phyloP scores from a whole-genome alignment of 1,284 basidiomycete species.

The Mrakiaceae sp. region DNA sequence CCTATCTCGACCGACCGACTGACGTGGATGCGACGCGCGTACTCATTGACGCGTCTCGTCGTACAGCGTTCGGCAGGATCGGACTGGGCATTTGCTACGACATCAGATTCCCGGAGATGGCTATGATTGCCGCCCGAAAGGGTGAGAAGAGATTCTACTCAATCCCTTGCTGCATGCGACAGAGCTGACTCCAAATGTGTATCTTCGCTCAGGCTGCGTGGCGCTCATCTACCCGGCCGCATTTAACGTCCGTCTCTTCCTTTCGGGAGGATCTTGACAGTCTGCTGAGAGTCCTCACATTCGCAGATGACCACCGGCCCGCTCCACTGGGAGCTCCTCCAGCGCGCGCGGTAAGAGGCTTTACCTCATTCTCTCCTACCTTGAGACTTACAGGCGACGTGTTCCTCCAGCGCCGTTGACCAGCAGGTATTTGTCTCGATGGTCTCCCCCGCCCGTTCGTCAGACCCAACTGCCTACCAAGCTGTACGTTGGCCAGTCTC shows the following conservation, averaged over 20 bases:
- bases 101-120: conserved; percentile 73
- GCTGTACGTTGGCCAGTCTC: conserved; percentile 47
- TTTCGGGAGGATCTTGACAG: not conserved
- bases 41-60: not conserved
- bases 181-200: not conserved
- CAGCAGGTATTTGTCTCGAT: conserved; percentile 92
- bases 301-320: conserved; percentile 46
- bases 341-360: conserved; percentile 48
- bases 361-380: conserved; percentile 34
- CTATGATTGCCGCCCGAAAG: conserved; percentile 79
- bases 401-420: conserved; percentile 62
- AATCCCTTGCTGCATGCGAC: not conserved
- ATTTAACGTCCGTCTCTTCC: conserved; percentile 35
- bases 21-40: too few species aligned
- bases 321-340: conserved; percentile 89
- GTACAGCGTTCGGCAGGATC: conserved; percentile 33
- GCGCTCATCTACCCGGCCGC: conserved; percentile 74
- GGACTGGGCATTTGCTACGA: conserved; percentile 42
- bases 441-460: conserved; percentile 88
- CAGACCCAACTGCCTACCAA: conserved; percentile 61
- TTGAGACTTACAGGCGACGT: conserved; percentile 1
- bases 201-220: conserved; percentile 55
- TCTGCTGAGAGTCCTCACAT: conserved; percentile 21
- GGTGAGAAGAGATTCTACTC: conserved; percentile 26
- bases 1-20: too few species aligned